Evolutionary conservation across 176 grass and related monocot genomes (phyloP), one percentile per base, ranked within the genome.

Genomic region (Phoenix roebelenii): DNA sequence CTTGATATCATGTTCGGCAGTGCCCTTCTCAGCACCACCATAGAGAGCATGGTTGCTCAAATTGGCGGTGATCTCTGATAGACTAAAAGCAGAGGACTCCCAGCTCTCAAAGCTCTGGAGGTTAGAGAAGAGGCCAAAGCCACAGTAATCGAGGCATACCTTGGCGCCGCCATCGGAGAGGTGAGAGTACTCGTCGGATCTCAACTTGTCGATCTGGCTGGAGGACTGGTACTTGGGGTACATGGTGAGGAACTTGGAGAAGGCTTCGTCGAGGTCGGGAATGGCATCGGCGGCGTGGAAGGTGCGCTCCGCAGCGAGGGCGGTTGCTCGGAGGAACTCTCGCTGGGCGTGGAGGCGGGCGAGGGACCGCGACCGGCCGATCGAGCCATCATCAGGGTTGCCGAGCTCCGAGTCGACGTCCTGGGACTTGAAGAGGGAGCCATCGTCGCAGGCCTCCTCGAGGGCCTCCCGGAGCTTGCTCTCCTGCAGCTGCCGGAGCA

Each of bases 121-220:
- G 59, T 75, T 85, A 62, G 93, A 98, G 76, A 98, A 98, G 51
- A 98, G 82, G 10, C 93, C 93, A 23, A 98, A 98, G 58, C 93
- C 93, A 64, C 93, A 98, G 79, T 98, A 98, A 77, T 98, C 93
- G 29, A 98, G 87, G 73, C 93, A 98, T 51, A 71, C 84, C 81
- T 88, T 98, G 76, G 64, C 72, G 6, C 63, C 82, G 7, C 76
- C 61, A 15, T 82, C 90, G 49, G 78, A 77, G 10, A 98, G 84
- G 76, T 98, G 88, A 0, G 79, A 83, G 72, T 98, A 98, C 82
- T 98, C 93, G 39, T 70, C 78, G n/a, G 64, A 30, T 61, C 93
- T 85, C 65, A 98, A 79, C 26, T 73, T 69, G 79, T 98, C 93
- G 5, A 89, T 80, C 67, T 85, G 72, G 26, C 20, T 65, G 23